A percentile compares a stretch with the other conserved stretches of the same genome.
These are phyloP conservation scores for Vigna mungo DNA, from an alignment of 306 rosid genomes.

Conservation along the genomic window DNA sequence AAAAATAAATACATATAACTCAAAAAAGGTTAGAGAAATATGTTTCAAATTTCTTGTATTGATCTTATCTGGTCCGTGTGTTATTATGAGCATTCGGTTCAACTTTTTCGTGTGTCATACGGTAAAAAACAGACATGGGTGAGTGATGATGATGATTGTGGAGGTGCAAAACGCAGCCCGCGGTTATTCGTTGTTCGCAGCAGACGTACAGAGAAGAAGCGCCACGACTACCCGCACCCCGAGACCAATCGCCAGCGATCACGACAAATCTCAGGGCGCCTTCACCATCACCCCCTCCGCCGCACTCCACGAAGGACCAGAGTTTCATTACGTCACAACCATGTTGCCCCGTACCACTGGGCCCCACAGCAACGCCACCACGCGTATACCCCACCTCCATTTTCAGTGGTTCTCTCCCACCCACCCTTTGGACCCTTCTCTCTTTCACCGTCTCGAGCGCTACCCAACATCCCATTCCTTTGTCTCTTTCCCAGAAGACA, in stretches of 20 bases:
- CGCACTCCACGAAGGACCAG: conserved; percentile 47
- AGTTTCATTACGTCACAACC: conserved; percentile 55
- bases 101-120: conserved; percentile 13
- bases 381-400: neutral
- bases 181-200: conserved; percentile 71
- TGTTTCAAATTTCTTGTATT: neutral
- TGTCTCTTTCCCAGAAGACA: neutral
- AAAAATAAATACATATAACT: too few relatives aligned
- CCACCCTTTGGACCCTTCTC: conserved; percentile 70
- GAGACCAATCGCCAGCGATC: conserved; percentile 36
- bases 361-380: conserved; percentile 41
- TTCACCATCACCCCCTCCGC: conserved; percentile 44
- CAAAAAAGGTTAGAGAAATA: neutral
- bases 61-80: neutral
- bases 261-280: conserved; percentile 48
- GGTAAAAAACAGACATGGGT: conserved; percentile 40
- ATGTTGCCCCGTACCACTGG: conserved; percentile 58
- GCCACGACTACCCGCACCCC: conserved; percentile 46
- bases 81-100: conserved; percentile 11
- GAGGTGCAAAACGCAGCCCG: conserved; percentile 55
- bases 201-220: conserved; percentile 61
- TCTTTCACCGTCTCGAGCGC: conserved; percentile 64
- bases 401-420: conserved; percentile 64
- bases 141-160: conserved; percentile 35
- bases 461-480: conserved; percentile 26